phyloP scores from a whole-genome alignment of 371 early-diverging fungal genomes.

The Mortierella sp. region DNA sequence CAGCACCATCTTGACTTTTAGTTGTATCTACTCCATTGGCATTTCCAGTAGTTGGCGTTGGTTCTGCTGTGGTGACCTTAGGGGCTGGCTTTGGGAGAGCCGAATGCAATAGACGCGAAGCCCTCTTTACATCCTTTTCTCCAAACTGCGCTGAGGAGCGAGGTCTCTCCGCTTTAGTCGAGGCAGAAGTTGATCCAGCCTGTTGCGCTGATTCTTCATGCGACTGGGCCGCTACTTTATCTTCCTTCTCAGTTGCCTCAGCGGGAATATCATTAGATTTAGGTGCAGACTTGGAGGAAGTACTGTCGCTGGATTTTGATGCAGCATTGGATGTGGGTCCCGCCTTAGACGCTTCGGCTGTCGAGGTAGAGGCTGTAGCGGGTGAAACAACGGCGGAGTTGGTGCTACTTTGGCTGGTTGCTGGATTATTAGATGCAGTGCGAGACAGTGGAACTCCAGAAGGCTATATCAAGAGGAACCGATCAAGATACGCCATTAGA shows the following conservation, averaged over 20 bases:
- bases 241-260: conserved; percentile 8
- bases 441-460: conserved; percentile 25
- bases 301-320: not conserved
- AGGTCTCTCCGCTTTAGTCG: conserved; percentile 28
- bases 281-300: not conserved
- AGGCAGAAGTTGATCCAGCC: conserved; percentile 3
- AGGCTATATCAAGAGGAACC: conserved; percentile 6
- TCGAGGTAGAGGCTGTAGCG: conserved; percentile 1
- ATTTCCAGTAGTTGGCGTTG: not conserved
- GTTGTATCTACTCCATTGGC: conserved; percentile 2
- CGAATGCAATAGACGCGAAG: conserved; percentile 46
- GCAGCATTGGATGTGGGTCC: conserved; percentile 5
- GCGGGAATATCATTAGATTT: not conserved
- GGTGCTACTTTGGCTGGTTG: not conserved
- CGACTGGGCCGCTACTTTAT: not conserved
- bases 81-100: conserved; percentile 47
- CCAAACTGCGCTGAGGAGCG: conserved; percentile 51
- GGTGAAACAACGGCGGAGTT: not conserved
- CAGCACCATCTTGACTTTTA: not conserved
- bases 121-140: conserved; percentile 54
- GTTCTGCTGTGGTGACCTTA: conserved; percentile 15
- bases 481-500: not conserved
- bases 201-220: conserved; percentile 21
- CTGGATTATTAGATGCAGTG: conserved; percentile 23
- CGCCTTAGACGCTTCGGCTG: conserved; percentile 4